phyloP scores from a whole-genome alignment of 495 filamentous ascomycete species.

The Aspergillus affinis region DNA sequence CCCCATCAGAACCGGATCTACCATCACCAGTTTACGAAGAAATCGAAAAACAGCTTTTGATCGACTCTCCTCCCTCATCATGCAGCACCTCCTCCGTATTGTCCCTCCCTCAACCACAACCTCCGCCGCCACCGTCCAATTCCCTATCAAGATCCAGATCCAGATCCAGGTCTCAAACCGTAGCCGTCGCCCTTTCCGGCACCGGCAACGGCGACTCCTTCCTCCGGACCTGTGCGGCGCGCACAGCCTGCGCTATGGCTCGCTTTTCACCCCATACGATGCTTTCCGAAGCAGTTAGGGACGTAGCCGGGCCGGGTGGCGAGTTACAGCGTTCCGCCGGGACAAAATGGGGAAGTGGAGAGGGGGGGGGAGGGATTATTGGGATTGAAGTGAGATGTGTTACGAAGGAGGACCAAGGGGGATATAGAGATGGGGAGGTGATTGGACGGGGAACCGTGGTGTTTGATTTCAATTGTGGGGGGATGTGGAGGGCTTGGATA shows the following conservation, averaged over 20 bases:
- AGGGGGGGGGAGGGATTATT: conserved; percentile 85
- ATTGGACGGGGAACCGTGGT: conserved; percentile 51
- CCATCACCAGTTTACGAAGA: too few species aligned
- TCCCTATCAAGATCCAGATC: too few species aligned
- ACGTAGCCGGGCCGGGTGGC: conserved; percentile 67
- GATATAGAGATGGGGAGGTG: conserved; percentile 61
- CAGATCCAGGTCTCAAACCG: conserved; percentile 3
- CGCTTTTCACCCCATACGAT: conserved; percentile 53
- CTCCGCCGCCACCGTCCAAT: too few species aligned
- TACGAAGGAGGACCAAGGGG: conserved; percentile 37
- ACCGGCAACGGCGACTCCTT: conserved; percentile 93
- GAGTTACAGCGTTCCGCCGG: conserved; percentile 77
- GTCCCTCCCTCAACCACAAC: too few species aligned
- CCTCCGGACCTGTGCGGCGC: conserved; percentile 67
- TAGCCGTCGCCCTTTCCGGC: conserved; percentile 73
- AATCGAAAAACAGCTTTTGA: too few species aligned
- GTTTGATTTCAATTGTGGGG: conserved; percentile 81
- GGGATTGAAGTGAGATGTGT: conserved; percentile 67
- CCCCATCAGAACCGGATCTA: too few species aligned
- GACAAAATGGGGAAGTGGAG: conserved; percentile 74
- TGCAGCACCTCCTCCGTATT: too few species aligned
- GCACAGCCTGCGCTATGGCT: conserved; percentile 70
- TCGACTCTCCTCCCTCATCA: too few species aligned
- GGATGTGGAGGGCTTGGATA: conserved; percentile 85
- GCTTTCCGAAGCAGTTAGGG: conserved; percentile 52